phyloP scores from a whole-genome alignment of 176 grass and related monocot genomes.

The Zoysia japonica region DNA sequence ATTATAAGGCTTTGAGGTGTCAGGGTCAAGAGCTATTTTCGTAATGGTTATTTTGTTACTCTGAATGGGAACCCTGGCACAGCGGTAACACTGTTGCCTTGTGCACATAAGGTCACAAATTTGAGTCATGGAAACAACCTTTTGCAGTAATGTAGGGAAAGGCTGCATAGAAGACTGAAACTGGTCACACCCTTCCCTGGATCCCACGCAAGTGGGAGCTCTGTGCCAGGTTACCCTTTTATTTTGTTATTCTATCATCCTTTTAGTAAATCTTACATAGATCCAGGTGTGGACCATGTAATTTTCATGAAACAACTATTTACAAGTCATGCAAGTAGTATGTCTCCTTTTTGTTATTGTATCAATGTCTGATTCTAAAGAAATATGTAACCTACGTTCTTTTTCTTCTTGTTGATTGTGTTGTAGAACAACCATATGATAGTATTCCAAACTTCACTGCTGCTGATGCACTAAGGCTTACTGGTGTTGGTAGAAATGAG shows the following conservation, averaged over 20 bases:
- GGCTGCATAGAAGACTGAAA: too few relatives aligned
- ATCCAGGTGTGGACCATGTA: background rate
- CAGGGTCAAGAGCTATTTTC: background rate
- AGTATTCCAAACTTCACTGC: slow-evolving; percentile 99
- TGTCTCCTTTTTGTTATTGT: background rate
- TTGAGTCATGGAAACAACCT: too few relatives aligned
- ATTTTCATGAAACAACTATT: background rate
- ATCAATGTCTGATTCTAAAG: background rate
- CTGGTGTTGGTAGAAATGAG: slow-evolving; percentile 93
- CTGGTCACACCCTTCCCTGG: too few relatives aligned
- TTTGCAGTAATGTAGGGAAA: too few relatives aligned
- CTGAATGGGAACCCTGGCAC: too few relatives aligned
- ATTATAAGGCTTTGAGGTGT: background rate
- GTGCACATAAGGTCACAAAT: too few relatives aligned
- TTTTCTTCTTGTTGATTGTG: slow-evolving; percentile 4
- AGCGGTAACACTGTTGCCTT: too few relatives aligned
- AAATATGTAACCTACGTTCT: background rate
- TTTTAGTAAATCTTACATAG: background rate
- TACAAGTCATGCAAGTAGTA: background rate
- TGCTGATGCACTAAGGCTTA: slow-evolving; percentile 91
- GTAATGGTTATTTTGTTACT: background rate
- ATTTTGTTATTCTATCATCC: background rate
- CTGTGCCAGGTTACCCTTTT: too few relatives aligned
- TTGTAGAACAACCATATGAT: slow-evolving; percentile 99
- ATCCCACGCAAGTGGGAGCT: too few relatives aligned